Base-by-base conservation (phyloP, 768 basidiomycete species). In the Serendipita sp. region DNA sequence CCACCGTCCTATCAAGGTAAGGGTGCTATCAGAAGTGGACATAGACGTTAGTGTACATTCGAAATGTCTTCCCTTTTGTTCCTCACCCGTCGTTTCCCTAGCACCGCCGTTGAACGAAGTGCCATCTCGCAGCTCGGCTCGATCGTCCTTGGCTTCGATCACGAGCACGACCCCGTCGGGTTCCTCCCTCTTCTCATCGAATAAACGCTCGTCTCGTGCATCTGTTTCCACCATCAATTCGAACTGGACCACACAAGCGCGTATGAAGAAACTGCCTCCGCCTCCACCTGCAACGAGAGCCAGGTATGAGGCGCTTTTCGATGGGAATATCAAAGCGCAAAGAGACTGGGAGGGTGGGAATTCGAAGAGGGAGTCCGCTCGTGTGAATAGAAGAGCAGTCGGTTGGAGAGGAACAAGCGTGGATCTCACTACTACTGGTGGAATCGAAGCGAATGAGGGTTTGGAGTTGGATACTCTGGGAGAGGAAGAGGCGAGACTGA, bases 401-500 rank as follows among this genome's bases (percentile, higher is more conserved):
- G 88, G 88, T 2, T 90, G 88, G 88, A 75, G 85, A 45, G 86
- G 82, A 7, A 69, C 85, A 42, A 85, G 85, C 1, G 80, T 87
- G 30, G 86, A 88, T 69, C 71, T 84, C 61, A 81, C 83, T 61
- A 78, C 79, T 11, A 75, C 72, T 62, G 71, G 73, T 2, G 77
- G 76, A 34, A 75, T 74, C 41, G 69, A 71, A 60, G 63, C 61
- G 30, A 63, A 34, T 58, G 26, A 62, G 56, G 64, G 17, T 63
- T 67, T 24, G n/a, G 22, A 42, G 50, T 42, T 28, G 14, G 34
- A 13, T 28, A 61, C 51, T 31, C 22, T 69, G 22, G 75, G 77
- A 60, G 75, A 71, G 44, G 69, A 68, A n/a, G 73, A 67, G 14
- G 83, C 83, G 56, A 76, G 70, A 50, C 69, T 90, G 24, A 79